phyloP scores from a whole-genome alignment of 2,329 filamentous ascomycete genomes.

The Fusarium hostae region DNA sequence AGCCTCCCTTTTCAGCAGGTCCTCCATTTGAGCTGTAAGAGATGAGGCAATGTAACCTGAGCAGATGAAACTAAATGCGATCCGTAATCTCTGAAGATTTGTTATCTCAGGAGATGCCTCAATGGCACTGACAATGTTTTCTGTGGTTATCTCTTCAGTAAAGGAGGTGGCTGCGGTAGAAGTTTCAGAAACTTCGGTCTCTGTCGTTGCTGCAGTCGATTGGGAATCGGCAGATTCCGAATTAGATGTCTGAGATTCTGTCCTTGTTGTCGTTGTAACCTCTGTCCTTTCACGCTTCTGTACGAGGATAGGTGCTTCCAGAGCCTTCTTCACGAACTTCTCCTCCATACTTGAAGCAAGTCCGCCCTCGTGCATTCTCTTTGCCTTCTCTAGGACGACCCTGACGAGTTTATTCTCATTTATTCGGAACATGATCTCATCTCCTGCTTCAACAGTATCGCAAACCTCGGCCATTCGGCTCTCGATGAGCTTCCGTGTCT shows the following conservation, averaged over 20 bases:
- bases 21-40: slow-evolving; percentile 57
- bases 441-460: slow-evolving; percentile 83
- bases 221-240: slow-evolving; percentile 54
- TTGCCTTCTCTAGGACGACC: slow-evolving; percentile 77
- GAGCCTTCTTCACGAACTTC: slow-evolving; percentile 77
- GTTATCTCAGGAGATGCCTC: slow-evolving; percentile 61
- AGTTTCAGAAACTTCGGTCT: slow-evolving; percentile 54
- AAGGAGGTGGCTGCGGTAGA: slow-evolving; percentile 61
- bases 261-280: slow-evolving; percentile 12
- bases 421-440: slow-evolving; percentile 86
- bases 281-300: slow-evolving; percentile 64
- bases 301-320: slow-evolving; percentile 80
- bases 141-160: slow-evolving; percentile 47
- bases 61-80: slow-evolving; percentile 73
- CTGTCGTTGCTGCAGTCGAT: slow-evolving; percentile 52
- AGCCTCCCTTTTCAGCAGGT: slow-evolving; percentile 50
- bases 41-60: slow-evolving; percentile 66
- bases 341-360: slow-evolving; percentile 87
- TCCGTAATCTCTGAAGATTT: slow-evolving; percentile 71
- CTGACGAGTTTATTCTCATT: slow-evolving; percentile 76
- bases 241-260: slow-evolving; percentile 35
- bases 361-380: slow-evolving; percentile 69
- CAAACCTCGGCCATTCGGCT: slow-evolving; percentile 76
- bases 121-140: slow-evolving; percentile 55
- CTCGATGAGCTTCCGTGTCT: slow-evolving; percentile 65